These are phyloP conservation scores for Erigeron philadelphicus DNA, from an alignment of 140 eudicot species.

Conservation along the genomic window DNA sequence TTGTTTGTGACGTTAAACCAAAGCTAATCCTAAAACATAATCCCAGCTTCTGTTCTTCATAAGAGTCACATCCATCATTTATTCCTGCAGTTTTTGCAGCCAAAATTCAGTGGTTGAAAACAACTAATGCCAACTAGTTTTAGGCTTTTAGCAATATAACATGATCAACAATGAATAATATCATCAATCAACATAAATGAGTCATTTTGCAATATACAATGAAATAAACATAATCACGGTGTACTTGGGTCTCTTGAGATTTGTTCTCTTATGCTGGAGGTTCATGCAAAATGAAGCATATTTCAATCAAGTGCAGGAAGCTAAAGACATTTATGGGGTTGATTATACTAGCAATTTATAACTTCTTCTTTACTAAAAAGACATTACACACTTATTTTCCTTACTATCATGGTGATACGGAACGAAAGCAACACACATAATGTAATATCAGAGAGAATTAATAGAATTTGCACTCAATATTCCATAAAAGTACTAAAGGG, in stretches of 20 bases:
- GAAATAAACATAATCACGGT: neutral
- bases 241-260: no score
- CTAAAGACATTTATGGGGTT: neutral
- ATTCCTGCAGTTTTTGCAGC: slow-evolving; percentile 30
- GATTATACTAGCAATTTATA: neutral
- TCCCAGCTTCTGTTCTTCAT: neutral
- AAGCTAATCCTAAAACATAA: neutral
- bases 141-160: no score
- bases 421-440: neutral
- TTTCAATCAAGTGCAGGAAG: neutral
- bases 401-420: neutral
- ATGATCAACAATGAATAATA: neutral
- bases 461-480: neutral
- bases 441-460: neutral
- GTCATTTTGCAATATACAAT: neutral
- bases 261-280: no score
- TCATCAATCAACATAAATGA: neutral
- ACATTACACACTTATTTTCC: neutral
- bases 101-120: neutral
- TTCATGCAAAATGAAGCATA: neutral
- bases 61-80: slow-evolving; percentile 20
- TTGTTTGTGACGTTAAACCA: neutral
- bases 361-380: neutral
- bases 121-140: no score
- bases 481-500: neutral